These are phyloP conservation scores for Limnanthes douglasii DNA, from an alignment of 345 rosid species.

Conservation along the genomic window DNA sequence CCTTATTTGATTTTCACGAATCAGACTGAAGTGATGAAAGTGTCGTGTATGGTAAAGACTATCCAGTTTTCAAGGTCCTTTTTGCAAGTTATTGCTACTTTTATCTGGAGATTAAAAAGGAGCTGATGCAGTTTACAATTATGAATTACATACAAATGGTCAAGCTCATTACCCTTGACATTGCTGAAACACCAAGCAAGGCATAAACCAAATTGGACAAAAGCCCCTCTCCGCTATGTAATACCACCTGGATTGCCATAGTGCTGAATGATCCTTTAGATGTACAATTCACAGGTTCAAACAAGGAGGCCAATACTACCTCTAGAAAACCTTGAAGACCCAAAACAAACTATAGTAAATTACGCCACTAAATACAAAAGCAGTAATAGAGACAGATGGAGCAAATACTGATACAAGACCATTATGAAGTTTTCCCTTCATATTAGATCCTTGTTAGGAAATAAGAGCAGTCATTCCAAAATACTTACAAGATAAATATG, in stretches of 20 bases:
- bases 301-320: conserved; percentile 39
- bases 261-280: conserved; percentile 61
- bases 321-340: conserved; percentile 64
- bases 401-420: not conserved
- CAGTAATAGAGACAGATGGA: not conserved
- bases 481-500: conserved; percentile 72
- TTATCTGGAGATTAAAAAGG: too few relatives aligned
- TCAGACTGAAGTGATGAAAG: too few relatives aligned
- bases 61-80: too few relatives aligned
- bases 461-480: not conserved
- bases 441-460: not conserved
- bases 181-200: conserved; percentile 90
- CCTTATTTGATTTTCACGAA: too few relatives aligned
- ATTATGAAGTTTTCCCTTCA: not conserved
- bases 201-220: conserved; percentile 83
- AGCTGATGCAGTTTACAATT: too few relatives aligned
- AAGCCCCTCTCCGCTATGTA: conserved; percentile 86
- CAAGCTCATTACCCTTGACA: conserved; percentile 64
- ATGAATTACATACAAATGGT: not conserved
- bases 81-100: too few relatives aligned
- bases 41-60: too few relatives aligned
- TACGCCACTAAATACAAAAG: not conserved
- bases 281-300: conserved; percentile 32
- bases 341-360: not conserved
- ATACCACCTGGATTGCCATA: conserved; percentile 51